A percentile compares a stretch with the other conserved stretches of the same genome.
These are phyloP conservation scores for Pseudocercospora vitis DNA, from an alignment of 2,329 filamentous ascomycete genomes.

Conservation along the genomic window DNA sequence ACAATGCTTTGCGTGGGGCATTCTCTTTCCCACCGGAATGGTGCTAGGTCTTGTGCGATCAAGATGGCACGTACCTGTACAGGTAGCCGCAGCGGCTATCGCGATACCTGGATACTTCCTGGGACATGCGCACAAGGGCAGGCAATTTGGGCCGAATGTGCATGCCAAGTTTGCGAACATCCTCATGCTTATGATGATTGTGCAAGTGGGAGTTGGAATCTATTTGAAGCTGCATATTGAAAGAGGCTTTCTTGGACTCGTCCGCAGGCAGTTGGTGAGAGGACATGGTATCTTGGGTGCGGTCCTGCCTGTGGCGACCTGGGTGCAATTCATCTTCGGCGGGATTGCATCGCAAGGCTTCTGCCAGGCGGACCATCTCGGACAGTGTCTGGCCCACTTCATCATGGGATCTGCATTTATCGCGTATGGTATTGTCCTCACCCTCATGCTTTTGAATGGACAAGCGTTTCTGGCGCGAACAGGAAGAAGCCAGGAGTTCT, in stretches of 20 bases:
- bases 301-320: conserved; percentile 78
- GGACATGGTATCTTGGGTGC: conserved; percentile 83
- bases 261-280: conserved; percentile 67
- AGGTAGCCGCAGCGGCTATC: conserved; percentile 71
- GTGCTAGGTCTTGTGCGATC: conserved; percentile 87
- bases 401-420: conserved; percentile 99
- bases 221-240: conserved; percentile 90
- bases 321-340: conserved; percentile 94
- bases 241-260: conserved; percentile 74
- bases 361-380: conserved; percentile 85
- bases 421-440: conserved; percentile 84
- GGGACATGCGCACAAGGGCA: conserved; percentile 84
- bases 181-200: conserved; percentile 75
- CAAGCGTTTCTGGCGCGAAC: conserved; percentile 81
- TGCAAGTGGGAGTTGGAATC: conserved; percentile 75
- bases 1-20: conserved; percentile 82
- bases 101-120: conserved; percentile 85
- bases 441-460: conserved; percentile 81
- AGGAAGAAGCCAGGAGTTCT: conserved; percentile 93
- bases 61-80: conserved; percentile 90
- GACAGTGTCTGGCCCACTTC: conserved; percentile 93
- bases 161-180: conserved; percentile 78
- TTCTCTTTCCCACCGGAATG: conserved; percentile 94
- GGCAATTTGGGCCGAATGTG: conserved; percentile 78
- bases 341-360: conserved; percentile 91